Evolutionary conservation across 768 basidiomycete species (phyloP).

Genomic region (Sporobolomyces phaffii): DNA sequence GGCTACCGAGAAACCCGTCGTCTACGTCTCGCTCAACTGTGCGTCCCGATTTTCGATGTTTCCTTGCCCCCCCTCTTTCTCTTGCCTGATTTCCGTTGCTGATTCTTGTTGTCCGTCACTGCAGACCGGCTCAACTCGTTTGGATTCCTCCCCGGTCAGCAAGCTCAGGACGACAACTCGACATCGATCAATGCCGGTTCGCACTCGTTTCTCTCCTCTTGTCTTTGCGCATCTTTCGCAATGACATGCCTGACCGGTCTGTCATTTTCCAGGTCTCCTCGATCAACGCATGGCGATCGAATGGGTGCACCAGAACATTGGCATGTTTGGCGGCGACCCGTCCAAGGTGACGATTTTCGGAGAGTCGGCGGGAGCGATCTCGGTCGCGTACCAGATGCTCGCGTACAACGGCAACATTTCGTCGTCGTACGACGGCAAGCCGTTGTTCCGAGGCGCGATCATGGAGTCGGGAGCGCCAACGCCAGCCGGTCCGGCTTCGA

Average conservation of each 20-base stretch:
- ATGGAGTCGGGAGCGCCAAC: conserved; percentile 30
- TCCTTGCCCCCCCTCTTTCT: no score
- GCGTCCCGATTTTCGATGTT: conserved; percentile 40
- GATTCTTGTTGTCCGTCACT: no score
- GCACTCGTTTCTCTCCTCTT: no score
- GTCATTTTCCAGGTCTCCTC: conserved; percentile 51
- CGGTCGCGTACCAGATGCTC: conserved; percentile 14
- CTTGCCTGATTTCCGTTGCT: no score
- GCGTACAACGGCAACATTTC: conserved; percentile 21
- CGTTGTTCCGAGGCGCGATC: conserved; percentile 27
- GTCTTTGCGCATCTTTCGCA: no score
- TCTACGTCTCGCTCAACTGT: conserved; percentile 55
- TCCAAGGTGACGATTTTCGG: conserved; percentile 26
- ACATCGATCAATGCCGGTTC: conserved; percentile 11
- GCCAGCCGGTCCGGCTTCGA: conserved; percentile 4
- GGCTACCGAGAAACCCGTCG: conserved; percentile 50
- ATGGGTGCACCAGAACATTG: conserved; percentile 54
- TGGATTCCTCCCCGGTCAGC: conserved; percentile 52
- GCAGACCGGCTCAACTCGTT: conserved; percentile 45
- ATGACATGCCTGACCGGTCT: conserved; percentile 31
- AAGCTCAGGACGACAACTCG: conserved; percentile 47
- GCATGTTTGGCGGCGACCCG: conserved; percentile 15
- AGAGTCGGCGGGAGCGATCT: conserved; percentile 20
- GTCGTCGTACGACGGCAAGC: neutral
- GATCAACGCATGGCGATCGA: conserved; percentile 56